Evolutionary conservation across 1,284 basidiomycete species (phyloP), one percentile per base, ranked within the genome.

Genomic region (Retiboletus fuscus): DNA sequence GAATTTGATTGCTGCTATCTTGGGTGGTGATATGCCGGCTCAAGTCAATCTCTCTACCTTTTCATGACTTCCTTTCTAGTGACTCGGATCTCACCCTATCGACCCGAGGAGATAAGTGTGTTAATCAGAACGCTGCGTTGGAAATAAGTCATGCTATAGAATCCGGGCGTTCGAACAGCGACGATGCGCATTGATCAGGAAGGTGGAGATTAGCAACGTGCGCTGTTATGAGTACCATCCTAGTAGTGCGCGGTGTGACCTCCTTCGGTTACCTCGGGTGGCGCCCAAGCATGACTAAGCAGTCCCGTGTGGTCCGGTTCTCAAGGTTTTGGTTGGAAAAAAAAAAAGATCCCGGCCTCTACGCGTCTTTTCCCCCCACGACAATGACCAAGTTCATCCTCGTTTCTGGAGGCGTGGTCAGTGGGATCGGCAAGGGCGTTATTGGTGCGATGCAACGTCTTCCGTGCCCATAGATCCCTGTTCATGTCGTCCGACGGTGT

Each of bases 381-480:
- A 74, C 60, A 67, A 93, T 94, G 92, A 93, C 92, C 62, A 97
- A 97, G 86, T 97, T 95, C 84, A 97, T 97, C 79, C 79, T 97
- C 71, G 94, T 97, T 26, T 95, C 93, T 69, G 95, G 95, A 74
- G 95, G 95, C 83, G 95, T 97, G 70, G 93, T 97, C 80, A 96
- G 95, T 82, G 95, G 95, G 67, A 97, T 97, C 78, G 95, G 95
- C 73, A 97, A 97, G 89, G 96, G 95, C 79, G 94, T 97, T 73
- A 97, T 97, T 78, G 95, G 95, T 96, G 83, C 84, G 93, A 81
- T 70, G 64, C 67, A 74, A 76, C 65, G 67, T 68, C 75, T 68
- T 68, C 74, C 76, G 82, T 81, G 73, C 80, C 78, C 67, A 65
- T 70, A 66, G 55, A 64, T 39, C 71, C 58, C 63, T 73, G 68